Evolutionary conservation across 345 rosid species (phyloP), one percentile per base, ranked within the genome.

Genomic region (Hibiscus trionum): DNA sequence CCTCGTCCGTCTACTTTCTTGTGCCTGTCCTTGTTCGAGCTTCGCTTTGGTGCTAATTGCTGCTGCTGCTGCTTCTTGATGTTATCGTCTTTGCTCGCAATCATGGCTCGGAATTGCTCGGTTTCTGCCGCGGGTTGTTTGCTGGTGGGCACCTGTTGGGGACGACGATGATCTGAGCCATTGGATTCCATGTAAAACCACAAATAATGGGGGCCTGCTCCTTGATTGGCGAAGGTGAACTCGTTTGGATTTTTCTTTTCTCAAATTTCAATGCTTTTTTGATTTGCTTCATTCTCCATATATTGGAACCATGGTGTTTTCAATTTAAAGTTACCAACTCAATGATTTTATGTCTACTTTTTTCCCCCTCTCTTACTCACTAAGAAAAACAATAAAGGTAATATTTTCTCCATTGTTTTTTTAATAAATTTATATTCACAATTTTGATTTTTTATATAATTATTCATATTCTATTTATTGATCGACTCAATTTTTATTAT

Each of bases 1-100:
- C 93, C 93, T 77, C 93, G 70, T 7, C 93, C 93, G 72, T 88
- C 93, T 24, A 88, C 93, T 52, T 88, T 88, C 47, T 85, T 88
- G 89, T 88, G 93, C 72, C 89, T 78, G 78, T 88, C 93, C 64
- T 86, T 88, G 86, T 82, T 88, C 27, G 90, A 82, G 80, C 82
- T 85, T 76, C 93, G 74, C 70, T 84, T 86, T 26, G 90, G 86
- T 4, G 83, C 90, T 15, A 84, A 75, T 57, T 77, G 83, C 82
- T 85, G 82, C 75, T 87, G 77, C 75, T 77, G 83, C 82, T 85
- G 81, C 75, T 87, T 79, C 74, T 87, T 77, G 66, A 50, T 56
- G 19, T 81, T 81, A 50, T 80, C 88, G 33, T 78, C 85, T 69
- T 84, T 37, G 42, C 42, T 37, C 42, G 42, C 9, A 37, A 37